Conservation (phyloP, 2,329 filamentous ascomycete species). For the Fusarium equiseti region DNA sequence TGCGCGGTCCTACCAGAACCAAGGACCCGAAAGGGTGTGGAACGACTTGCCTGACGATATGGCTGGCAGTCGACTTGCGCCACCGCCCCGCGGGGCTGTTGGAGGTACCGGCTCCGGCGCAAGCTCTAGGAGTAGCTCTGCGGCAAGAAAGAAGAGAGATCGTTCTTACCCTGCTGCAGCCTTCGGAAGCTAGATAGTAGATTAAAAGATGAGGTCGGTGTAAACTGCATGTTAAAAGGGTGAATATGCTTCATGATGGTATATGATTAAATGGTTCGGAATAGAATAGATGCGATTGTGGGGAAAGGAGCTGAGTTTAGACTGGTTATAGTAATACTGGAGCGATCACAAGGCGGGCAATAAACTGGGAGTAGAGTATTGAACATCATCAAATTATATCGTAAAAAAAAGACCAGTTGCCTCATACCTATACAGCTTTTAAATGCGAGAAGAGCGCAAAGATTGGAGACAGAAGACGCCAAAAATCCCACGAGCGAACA, state of each 20-base stretch:
- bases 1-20: constrained; percentile 68
- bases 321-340: constrained; percentile 17
- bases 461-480: constrained; percentile 30
- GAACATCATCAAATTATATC: constrained; percentile 17
- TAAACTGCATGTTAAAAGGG: background rate
- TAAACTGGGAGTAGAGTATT: background rate
- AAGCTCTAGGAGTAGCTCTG: constrained; percentile 69
- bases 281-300: constrained; percentile 1
- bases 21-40: constrained; percentile 71
- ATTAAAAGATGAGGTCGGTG: background rate
- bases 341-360: background rate
- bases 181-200: constrained; percentile 60
- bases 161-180: constrained; percentile 72
- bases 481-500: constrained; percentile 22
- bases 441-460: constrained; percentile 10
- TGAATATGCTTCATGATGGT: constrained; percentile 25
- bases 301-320: constrained; percentile 5
- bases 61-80: constrained; percentile 54
- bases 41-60: constrained; percentile 74
- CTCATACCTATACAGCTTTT: constrained; percentile 35
- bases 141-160: constrained; percentile 68
- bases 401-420: constrained; percentile 19
- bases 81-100: constrained; percentile 46
- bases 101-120: constrained; percentile 55
- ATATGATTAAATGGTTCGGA: constrained; percentile 22